A percentile compares a stretch with the other conserved stretches of the same genome.
phyloP scores from a whole-genome alignment of 257 asterid genomes.

The Petunia secreta region DNA sequence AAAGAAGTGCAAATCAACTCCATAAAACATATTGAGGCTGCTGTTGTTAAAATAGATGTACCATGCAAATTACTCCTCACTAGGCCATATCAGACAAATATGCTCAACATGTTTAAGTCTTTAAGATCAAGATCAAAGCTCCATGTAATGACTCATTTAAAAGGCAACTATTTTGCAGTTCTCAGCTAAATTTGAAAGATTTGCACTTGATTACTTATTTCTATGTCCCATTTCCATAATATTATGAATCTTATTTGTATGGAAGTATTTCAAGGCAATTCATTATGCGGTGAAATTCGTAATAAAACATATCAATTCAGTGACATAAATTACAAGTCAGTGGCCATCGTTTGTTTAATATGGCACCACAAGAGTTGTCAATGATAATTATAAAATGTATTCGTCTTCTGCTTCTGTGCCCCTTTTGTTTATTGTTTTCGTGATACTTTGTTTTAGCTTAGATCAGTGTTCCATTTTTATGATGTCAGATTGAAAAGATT shows the following conservation, averaged over 20 bases:
- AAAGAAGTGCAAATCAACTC: neutral
- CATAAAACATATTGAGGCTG: neutral
- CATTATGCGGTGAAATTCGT: neutral
- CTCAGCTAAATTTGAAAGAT: no score
- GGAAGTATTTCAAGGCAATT: neutral
- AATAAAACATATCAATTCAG: neutral
- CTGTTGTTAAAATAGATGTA: conserved; percentile 2
- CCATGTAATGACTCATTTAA: no score
- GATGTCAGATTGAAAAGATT: conserved; percentile 78
- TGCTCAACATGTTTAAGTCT: no score
- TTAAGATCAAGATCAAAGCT: no score
- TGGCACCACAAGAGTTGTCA: neutral
- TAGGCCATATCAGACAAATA: no score
- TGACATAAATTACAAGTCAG: neutral
- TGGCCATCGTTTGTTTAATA: neutral
- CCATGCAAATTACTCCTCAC: neutral
- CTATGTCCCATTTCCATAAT: no score
- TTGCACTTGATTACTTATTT: no score
- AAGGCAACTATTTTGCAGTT: no score
- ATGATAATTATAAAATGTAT: neutral
- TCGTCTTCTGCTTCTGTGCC: neutral
- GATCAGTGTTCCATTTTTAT: neutral
- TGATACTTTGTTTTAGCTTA: neutral
- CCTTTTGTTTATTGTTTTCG: neutral
- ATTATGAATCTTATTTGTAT: neutral